Conservation (phyloP, 164 flowering plant species). For the Santalum album region DNA sequence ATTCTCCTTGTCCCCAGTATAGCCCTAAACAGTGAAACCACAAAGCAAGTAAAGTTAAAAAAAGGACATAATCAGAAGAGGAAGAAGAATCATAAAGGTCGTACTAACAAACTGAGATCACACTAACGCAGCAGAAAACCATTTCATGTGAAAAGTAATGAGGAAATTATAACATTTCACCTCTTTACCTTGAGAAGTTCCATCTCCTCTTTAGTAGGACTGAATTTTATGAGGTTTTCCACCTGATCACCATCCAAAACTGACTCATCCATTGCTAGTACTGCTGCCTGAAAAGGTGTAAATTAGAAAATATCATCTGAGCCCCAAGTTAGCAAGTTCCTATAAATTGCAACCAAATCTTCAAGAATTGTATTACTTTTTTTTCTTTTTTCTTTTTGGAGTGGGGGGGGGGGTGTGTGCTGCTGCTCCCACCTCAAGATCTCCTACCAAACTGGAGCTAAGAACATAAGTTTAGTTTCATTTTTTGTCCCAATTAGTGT, state of each 20-base stretch:
- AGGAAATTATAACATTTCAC: not conserved
- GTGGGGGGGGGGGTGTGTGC: no score
- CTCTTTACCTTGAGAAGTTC: slow-evolving; percentile 78
- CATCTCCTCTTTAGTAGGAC: slow-evolving; percentile 99
- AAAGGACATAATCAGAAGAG: not conserved
- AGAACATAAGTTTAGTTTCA: no score
- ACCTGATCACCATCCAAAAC: slow-evolving; percentile 92
- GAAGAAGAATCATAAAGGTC: not conserved
- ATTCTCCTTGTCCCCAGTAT: slow-evolving; percentile 64
- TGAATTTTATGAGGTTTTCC: slow-evolving; percentile 88
- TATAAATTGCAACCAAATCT: no score
- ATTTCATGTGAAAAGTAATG: not conserved
- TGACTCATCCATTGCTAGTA: slow-evolving; percentile 88
- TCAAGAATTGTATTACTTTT: not conserved
- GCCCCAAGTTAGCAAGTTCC: not conserved
- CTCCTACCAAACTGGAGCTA: no score
- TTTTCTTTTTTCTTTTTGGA: no score
- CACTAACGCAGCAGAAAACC: no score
- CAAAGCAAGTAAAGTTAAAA: not conserved
- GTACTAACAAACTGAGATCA: no score
- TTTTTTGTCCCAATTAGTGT: no score
- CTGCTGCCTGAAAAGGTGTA: slow-evolving; percentile 53
- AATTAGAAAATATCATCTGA: not conserved
- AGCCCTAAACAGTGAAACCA: slow-evolving; percentile 31
- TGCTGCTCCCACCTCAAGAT: no score